Percentiles rank a stretch among this genome's conserved stretches.
phyloP scores from a whole-genome alignment of 2,329 filamentous ascomycete species.

The Ceratocystis eucalypticola region DNA sequence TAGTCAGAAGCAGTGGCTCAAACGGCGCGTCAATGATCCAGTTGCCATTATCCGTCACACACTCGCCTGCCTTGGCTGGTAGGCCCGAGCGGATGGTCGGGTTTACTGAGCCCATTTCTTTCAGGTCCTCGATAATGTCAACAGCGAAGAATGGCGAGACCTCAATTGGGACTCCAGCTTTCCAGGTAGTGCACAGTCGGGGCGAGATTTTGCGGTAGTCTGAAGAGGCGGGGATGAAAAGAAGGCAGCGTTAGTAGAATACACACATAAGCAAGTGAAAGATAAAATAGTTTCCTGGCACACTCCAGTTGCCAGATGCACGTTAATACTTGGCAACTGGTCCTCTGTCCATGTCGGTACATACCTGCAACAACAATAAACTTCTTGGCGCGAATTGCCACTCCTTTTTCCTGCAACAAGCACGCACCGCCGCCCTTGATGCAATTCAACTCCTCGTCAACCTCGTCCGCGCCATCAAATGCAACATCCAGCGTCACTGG shows the following conservation, averaged over 20 bases:
- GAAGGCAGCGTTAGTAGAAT: background rate
- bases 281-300: background rate
- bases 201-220: constrained; percentile 83
- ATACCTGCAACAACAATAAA: constrained; percentile 77
- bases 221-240: constrained; percentile 23
- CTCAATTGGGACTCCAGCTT: constrained; percentile 71
- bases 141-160: constrained; percentile 74
- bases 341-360: constrained; percentile 22
- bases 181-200: constrained; percentile 64
- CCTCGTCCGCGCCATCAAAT: constrained; percentile 95
- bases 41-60: constrained; percentile 46
- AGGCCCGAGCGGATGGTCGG: constrained; percentile 60
- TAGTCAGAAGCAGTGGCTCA: constrained; percentile 50
- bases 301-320: background rate
- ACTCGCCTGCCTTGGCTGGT: constrained; percentile 66
- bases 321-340: no score
- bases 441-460: constrained; percentile 85
- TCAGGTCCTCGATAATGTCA: constrained; percentile 60
- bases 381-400: constrained; percentile 68
- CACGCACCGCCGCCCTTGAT: constrained; percentile 98
- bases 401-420: constrained; percentile 93
- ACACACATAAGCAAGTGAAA: constrained; percentile 2
- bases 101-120: constrained; percentile 55
- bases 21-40: constrained; percentile 93
- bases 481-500: constrained; percentile 62